These are phyloP conservation scores for Tieghemostelium lacteum DNA, from an alignment of 78 protist species.

Conservation along the genomic window DNA sequence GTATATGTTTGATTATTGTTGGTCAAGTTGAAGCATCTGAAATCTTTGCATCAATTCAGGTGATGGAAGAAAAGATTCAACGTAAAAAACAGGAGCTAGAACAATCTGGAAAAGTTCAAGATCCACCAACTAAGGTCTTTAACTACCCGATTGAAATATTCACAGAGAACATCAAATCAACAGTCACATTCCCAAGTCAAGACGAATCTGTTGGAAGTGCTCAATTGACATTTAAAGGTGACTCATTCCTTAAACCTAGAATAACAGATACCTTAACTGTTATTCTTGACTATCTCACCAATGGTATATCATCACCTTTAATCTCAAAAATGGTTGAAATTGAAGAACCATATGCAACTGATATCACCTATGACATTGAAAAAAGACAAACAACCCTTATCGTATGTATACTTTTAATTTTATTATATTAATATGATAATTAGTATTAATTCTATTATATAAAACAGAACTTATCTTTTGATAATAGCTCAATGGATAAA, in stretches of 20 bases:
- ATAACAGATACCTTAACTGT: background rate
- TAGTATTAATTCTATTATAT: background rate
- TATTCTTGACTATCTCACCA: constrained; percentile 13
- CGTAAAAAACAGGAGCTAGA: background rate
- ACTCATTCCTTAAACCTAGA: background rate
- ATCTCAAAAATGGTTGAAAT: constrained; percentile 40
- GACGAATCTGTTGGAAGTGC: constrained; percentile 35
- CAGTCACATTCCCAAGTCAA: constrained; percentile 29
- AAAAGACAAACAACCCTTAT: background rate
- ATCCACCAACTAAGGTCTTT: background rate
- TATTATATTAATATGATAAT: background rate
- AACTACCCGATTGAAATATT: background rate
- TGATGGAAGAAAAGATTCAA: constrained; percentile 24
- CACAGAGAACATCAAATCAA: background rate
- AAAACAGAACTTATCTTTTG: background rate
- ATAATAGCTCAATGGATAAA: background rate
- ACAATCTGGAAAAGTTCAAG: constrained; percentile 39
- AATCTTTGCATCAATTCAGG: constrained; percentile 10
- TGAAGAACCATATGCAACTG: constrained; percentile 49
- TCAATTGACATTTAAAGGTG: background rate
- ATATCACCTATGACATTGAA: background rate
- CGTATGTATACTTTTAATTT: background rate
- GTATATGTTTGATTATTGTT: constrained; percentile 15
- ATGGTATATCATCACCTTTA: constrained; percentile 38
- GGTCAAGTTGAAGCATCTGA: constrained; percentile 51